phyloP scores from a whole-genome alignment of 345 rosid species.

The Eucalyptus regnans region DNA sequence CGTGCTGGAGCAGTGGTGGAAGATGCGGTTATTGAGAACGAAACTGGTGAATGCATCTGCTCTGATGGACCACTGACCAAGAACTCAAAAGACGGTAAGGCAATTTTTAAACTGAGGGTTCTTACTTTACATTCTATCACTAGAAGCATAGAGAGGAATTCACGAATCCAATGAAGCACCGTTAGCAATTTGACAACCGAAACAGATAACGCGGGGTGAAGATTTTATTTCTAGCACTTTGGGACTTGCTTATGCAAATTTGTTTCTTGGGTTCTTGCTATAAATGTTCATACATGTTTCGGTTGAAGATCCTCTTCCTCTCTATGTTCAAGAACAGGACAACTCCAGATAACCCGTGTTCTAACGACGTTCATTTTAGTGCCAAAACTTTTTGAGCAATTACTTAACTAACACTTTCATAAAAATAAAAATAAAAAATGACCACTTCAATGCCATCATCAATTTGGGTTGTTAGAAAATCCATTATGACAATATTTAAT shows the following conservation, averaged over 20 bases:
- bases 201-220: background rate
- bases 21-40: background rate
- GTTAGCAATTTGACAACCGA: background rate
- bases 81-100: background rate
- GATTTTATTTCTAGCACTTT: background rate
- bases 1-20: background rate
- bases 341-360: background rate
- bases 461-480: background rate
- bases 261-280: background rate
- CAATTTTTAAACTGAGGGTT: background rate
- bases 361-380: too few relatives aligned
- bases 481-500: too few relatives aligned
- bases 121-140: background rate
- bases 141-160: background rate
- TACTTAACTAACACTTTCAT: too few relatives aligned
- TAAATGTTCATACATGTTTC: background rate
- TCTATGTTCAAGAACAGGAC: background rate
- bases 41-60: background rate
- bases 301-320: background rate
- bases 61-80: background rate
- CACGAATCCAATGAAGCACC: background rate
- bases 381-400: too few relatives aligned
- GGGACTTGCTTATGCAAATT: background rate
- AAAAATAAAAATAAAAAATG: too few relatives aligned
- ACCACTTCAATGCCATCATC: rapidly evolving